A percentile compares a stretch with the other conserved stretches of the same genome.
Evolutionary conservation across 257 asterid species (phyloP).

Genomic region (Cinchona pubescens): DNA sequence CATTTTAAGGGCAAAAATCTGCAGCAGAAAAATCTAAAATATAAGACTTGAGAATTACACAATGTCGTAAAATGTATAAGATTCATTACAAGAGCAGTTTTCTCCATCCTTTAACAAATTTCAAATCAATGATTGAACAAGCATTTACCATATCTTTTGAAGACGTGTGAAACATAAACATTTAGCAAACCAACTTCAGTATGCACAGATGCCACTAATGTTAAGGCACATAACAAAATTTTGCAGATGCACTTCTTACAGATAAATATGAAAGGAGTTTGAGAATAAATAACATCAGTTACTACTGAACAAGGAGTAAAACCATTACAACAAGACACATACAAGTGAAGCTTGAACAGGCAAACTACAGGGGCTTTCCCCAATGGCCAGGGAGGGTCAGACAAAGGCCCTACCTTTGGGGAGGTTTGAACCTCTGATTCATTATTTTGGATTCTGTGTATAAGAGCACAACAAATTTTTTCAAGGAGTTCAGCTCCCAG

Average conservation of each 20-base stretch:
- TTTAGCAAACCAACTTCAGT: not conserved
- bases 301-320: not conserved
- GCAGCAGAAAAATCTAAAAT: conserved; percentile 22
- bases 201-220: not conserved
- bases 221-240: not conserved
- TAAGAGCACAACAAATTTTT: too few species aligned
- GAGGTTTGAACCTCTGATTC: too few species aligned
- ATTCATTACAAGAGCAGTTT: not conserved
- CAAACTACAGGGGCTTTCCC: too few species aligned
- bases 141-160: too few species aligned
- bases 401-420: too few species aligned
- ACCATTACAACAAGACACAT: not conserved
- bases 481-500: too few species aligned
- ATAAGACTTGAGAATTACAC: not conserved
- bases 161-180: too few species aligned
- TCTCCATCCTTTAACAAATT: not conserved
- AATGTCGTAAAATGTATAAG: not conserved
- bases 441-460: too few species aligned
- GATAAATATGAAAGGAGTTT: not conserved
- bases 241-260: not conserved
- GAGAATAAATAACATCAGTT: not conserved
- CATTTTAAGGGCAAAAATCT: conserved; percentile 84
- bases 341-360: too few species aligned
- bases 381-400: too few species aligned
- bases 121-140: not conserved